phyloP scores from a whole-genome alignment of 108 stramenopile genomes.

The Phaeodactylum tricornutum region DNA sequence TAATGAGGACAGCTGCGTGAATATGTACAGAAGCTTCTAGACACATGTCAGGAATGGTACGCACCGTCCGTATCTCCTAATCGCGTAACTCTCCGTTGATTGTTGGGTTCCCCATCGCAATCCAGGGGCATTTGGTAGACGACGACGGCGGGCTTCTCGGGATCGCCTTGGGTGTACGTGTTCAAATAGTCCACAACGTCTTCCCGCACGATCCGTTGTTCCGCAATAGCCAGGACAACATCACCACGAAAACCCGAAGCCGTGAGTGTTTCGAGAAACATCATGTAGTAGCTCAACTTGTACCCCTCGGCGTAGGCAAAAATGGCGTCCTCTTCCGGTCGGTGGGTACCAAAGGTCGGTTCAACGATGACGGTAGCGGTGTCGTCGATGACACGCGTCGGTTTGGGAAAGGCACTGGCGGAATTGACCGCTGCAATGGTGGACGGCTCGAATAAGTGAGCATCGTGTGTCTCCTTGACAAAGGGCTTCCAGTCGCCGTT shows the following conservation, averaged over 20 bases:
- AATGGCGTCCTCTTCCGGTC: constrained; percentile 39
- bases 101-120: constrained; percentile 37
- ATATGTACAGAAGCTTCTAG: too few species aligned
- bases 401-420: too few species aligned
- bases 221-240: constrained; percentile 59
- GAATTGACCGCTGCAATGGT: too few species aligned
- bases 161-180: constrained; percentile 9
- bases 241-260: constrained; percentile 60
- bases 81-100: constrained; percentile 20
- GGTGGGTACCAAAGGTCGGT: constrained; percentile 41
- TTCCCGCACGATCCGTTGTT: constrained; percentile 20
- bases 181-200: constrained; percentile 62
- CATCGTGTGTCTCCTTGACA: too few species aligned
- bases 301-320: constrained; percentile 71
- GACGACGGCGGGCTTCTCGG: constrained; percentile 35
- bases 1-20: too few species aligned
- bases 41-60: too few species aligned
- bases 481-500: too few species aligned
- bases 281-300: constrained; percentile 44
- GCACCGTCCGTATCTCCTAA: constrained; percentile 16
- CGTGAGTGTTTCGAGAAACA: constrained; percentile 58
- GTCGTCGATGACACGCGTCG: too few species aligned
- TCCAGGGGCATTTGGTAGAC: constrained; percentile 49
- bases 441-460: too few species aligned
- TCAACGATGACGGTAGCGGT: constrained; percentile 20